phyloP scores from a whole-genome alignment of 768 basidiomycete genomes.

The Coprinellus micaceus region DNA sequence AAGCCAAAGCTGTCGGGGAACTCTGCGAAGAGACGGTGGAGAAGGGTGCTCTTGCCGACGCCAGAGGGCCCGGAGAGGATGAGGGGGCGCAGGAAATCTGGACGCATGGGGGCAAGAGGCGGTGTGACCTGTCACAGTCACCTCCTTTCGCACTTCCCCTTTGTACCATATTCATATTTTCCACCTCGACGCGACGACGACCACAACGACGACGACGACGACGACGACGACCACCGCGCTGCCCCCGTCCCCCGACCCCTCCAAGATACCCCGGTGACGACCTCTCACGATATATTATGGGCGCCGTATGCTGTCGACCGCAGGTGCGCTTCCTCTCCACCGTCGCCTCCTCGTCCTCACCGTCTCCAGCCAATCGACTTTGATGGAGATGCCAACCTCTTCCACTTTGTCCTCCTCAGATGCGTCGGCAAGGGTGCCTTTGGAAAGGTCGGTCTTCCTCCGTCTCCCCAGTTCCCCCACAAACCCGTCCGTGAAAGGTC shows the following conservation, averaged over 20 bases:
- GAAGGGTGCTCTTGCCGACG: slow-evolving; percentile 90
- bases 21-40: slow-evolving; percentile 74
- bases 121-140: neutral
- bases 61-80: slow-evolving; percentile 91
- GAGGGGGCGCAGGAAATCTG: slow-evolving; percentile 61
- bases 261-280: slow-evolving; percentile 14
- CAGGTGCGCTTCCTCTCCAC: slow-evolving; percentile 44
- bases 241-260: slow-evolving; percentile 7
- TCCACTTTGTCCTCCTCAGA: slow-evolving; percentile 91
- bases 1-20: slow-evolving; percentile 87
- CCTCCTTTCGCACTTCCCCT: neutral
- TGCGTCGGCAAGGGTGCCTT: slow-evolving; percentile 99
- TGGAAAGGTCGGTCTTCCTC: slow-evolving; percentile 69
- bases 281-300: slow-evolving; percentile 49
- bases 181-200: neutral
- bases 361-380: slow-evolving; percentile 81
- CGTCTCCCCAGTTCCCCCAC: slow-evolving; percentile 13
- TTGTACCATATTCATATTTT: neutral
- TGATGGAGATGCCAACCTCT: slow-evolving; percentile 92
- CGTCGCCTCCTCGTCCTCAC: slow-evolving; percentile 1
- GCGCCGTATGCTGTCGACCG: slow-evolving; percentile 81
- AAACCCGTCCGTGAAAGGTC: slow-evolving; percentile 53
- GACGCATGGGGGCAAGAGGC: neutral
- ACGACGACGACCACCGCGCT: slow-evolving; percentile 4
- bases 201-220: no score